Conservation (phyloP, 106 monocot genomes). For the Dioscorea dumetorum region DNA sequence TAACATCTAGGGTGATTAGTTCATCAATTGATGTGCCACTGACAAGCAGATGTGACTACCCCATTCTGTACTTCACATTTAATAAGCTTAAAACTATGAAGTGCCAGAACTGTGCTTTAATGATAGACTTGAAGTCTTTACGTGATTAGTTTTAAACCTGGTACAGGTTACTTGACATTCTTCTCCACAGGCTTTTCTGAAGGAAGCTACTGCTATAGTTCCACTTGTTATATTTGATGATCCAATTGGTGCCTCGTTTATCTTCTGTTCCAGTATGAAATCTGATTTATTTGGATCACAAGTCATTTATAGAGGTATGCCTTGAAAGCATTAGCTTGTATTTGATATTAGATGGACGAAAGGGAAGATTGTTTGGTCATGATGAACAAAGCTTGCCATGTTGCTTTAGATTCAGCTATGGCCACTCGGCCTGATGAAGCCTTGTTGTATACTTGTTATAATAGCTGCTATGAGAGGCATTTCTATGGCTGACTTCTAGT, state of each 20-base stretch:
- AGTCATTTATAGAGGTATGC: constrained; percentile 95
- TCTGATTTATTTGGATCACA: constrained; percentile 86
- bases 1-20: too few species aligned
- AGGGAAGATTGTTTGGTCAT: constrained; percentile 23
- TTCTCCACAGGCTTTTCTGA: constrained; percentile 85
- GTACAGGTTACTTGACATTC: constrained; percentile 81
- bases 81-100: constrained; percentile 1
- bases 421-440: constrained; percentile 13
- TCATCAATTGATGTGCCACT: too few species aligned
- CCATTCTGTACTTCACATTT: constrained; percentile 6
- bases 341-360: constrained; percentile 27
- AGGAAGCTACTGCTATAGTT: constrained; percentile 97
- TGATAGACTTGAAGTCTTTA: constrained; percentile 38
- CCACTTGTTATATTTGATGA: constrained; percentile 97
- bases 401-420: constrained; percentile 28
- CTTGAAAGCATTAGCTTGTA: constrained; percentile 74
- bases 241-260: constrained; percentile 73
- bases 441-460: background rate
- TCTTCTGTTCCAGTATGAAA: constrained; percentile 91
- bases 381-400: constrained; percentile 25
- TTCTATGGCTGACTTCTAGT: constrained; percentile 20
- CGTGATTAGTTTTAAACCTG: constrained; percentile 59
- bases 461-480: constrained; percentile 3
- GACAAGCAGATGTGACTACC: too few species aligned
- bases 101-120: constrained; percentile 31